Evolutionary conservation across 2,329 filamentous ascomycete species (phyloP), one percentile per base, ranked within the genome.

Genomic region (Colletotrichum sp.): DNA sequence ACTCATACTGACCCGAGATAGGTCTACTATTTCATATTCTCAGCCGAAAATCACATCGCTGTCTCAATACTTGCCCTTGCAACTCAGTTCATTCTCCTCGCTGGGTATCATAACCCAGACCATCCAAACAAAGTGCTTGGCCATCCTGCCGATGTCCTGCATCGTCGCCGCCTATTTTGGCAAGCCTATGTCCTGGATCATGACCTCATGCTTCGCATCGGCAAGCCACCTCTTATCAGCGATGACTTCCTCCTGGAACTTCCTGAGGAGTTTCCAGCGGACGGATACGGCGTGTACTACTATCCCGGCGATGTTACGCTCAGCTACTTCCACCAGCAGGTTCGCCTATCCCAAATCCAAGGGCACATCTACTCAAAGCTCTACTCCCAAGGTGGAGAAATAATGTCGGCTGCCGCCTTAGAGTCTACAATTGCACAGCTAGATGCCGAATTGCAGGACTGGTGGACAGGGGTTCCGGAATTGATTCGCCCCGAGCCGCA

Each of bases 311-410:
- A 68, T 10, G 64, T 75, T 2, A 65, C 58, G 4, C 73, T 75
- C 43, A 75, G 73, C 43, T 60, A 68, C 64, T 69, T 75, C n/a
- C 64, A 68, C 6, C 70, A 75, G 64, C 73, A 75, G 48, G 70
- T 73, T 15, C 70, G 70, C 21, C 70, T 75, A 7, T 70, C 73
- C 1, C 73, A 34, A 21, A 75, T 75, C 2, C 73, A 75, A 15
- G 73, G 73, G 0, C 70, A 48, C 8, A 75, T 75, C 3, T 56
- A 48, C 7, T 13, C 56, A 1, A 28, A 64, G 2, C 26, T 75
- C n/a, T 75, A 75, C 15, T 48, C 58, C 2, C 64, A 71, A 5
- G 30, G n/a, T 15, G 70, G 34, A 2, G 28, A 8, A 1, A 52
- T 52, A 8, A 52, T 68, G 15, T 30, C 70, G 7, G 62, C 70